Percentiles rank a stretch among this genome's conserved stretches.
Evolutionary conservation across 2,329 filamentous ascomycete species (phyloP).

Genomic region (Falciphora oryzae): DNA sequence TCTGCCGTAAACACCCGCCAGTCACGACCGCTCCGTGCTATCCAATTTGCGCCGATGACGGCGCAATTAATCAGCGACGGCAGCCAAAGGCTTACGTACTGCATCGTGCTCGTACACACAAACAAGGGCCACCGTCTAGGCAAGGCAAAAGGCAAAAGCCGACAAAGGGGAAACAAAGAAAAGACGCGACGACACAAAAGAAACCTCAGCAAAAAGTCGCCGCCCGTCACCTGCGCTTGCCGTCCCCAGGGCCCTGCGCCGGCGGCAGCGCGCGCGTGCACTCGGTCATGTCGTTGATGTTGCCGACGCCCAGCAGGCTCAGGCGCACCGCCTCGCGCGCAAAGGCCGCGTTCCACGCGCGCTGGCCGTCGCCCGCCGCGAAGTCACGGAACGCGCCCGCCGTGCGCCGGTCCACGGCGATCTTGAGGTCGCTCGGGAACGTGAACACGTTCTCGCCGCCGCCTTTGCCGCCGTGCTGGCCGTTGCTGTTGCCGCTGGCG

Average conservation of each 20-base stretch:
- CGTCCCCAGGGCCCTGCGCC: background rate
- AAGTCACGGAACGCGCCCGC: constrained; percentile 32
- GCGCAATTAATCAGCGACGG: too few relatives aligned
- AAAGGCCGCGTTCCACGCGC: constrained; percentile 25
- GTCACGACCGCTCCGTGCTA: too few relatives aligned
- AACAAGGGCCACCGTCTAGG: too few relatives aligned
- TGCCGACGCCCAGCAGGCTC: constrained; percentile 48
- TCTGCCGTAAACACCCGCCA: too few relatives aligned
- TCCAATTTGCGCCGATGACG: too few relatives aligned
- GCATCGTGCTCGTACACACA: too few relatives aligned
- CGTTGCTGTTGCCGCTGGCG: too few relatives aligned
- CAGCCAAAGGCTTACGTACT: too few relatives aligned
- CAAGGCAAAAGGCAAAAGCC: too few relatives aligned
- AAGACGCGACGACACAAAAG: too few relatives aligned
- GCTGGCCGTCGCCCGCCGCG: constrained; percentile 26
- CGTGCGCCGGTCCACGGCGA: constrained; percentile 32
- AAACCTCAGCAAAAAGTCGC: too few relatives aligned
- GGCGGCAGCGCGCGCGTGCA: constrained; percentile 45
- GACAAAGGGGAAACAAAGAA: too few relatives aligned
- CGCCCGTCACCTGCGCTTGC: background rate
- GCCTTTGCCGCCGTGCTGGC: background rate
- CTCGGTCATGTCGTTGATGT: constrained; percentile 49
- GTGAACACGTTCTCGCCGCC: constrained; percentile 25
- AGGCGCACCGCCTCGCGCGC: constrained; percentile 47
- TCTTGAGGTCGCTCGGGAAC: constrained; percentile 35